These are phyloP conservation scores for Clonostachys chloroleuca DNA, from an alignment of 2,329 filamentous ascomycete species.

Conservation along the genomic window DNA sequence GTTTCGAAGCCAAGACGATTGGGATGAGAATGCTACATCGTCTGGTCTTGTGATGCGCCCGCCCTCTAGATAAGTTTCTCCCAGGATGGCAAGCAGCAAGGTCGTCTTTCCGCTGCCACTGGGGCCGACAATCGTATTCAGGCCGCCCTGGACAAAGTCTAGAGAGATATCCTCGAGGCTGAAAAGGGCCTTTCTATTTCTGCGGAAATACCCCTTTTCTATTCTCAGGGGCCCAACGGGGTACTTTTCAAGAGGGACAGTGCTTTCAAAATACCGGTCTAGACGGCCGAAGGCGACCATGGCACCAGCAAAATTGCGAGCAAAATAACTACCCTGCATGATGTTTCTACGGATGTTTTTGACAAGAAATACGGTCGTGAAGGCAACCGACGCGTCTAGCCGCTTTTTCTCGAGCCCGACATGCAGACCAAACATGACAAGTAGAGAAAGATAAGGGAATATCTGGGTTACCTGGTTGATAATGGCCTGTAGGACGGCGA, in stretches of 20 bases:
- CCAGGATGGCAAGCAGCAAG: slow-evolving; percentile 46
- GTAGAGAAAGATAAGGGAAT: slow-evolving; percentile 45
- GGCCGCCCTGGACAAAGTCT: slow-evolving; percentile 45
- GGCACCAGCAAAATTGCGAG: slow-evolving; percentile 24
- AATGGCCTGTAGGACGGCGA: slow-evolving; percentile 39
- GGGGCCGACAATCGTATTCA: slow-evolving; percentile 49
- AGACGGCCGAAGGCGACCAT: slow-evolving; percentile 43
- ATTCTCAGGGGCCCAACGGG: slow-evolving; percentile 44
- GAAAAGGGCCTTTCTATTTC: slow-evolving; percentile 45
- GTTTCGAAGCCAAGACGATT: slow-evolving; percentile 54
- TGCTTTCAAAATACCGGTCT: slow-evolving; percentile 48
- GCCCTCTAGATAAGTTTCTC: slow-evolving; percentile 45
- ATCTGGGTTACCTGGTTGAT: slow-evolving; percentile 45
- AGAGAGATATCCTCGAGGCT: slow-evolving; percentile 40
- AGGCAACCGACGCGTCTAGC: slow-evolving; percentile 51
- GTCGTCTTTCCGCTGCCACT: slow-evolving; percentile 56
- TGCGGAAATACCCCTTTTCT: slow-evolving; percentile 38
- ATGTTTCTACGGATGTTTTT: slow-evolving; percentile 48
- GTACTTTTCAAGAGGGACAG: slow-evolving; percentile 40
- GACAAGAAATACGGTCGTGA: slow-evolving; percentile 50
- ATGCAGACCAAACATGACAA: slow-evolving; percentile 50
- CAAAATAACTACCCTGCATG: slow-evolving; percentile 39
- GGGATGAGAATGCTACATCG: slow-evolving; percentile 53
- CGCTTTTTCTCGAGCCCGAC: slow-evolving; percentile 39
- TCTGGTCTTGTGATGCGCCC: slow-evolving; percentile 42